Evolutionary conservation across 805 yeast species (phyloP), one percentile per base, ranked within the genome.

Genomic region (Cyberlindnera xishuangbannaensis): DNA sequence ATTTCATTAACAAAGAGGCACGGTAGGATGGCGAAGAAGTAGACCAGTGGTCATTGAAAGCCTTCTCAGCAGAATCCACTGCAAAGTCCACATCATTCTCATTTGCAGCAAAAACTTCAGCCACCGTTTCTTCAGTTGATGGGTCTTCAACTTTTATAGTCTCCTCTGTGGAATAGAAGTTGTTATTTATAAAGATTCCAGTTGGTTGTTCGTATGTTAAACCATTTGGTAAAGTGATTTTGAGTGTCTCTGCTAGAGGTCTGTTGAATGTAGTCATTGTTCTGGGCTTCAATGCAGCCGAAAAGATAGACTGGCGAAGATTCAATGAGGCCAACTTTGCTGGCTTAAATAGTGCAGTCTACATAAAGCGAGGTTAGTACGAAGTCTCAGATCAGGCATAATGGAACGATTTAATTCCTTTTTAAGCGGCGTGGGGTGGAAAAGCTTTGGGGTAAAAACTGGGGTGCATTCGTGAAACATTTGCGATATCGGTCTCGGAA

Each of bases 131-230:
- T 47, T 76, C 84, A 11, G 85, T 81, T 5, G 81, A 62, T 33
- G 83, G 83, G 37, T 68, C 62, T 34, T 71, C 71, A 12, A 69
- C 73, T 5, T 62, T 54, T 38, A 82, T 63, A n/a, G 77, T 74
- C 50, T 72, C 65, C 34, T 71, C 73, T 34, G 72, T 71, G 30
- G 64, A 50, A 36, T 80, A 78, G 51, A 82, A 85, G 58, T 84
- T 84, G 61, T 84, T 84, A 67, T 85, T 81, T 58, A 88, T 85
- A 69, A 84, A 88, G 49, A 88, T 64, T 43, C 96, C 96, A 9
- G 83, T 78, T 49, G 95, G 95, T 64, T 83, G 94, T 32, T 74
- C 68, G 53, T 80, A 82, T 22, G 67, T 62, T 20, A 62, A 45
- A 18, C 88, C 88, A 44, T 76, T 79, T 41, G 88, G 87, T 40